Conservation (phyloP, 371 early-diverging fungal genomes). For the Saksenaea vasiformis region DNA sequence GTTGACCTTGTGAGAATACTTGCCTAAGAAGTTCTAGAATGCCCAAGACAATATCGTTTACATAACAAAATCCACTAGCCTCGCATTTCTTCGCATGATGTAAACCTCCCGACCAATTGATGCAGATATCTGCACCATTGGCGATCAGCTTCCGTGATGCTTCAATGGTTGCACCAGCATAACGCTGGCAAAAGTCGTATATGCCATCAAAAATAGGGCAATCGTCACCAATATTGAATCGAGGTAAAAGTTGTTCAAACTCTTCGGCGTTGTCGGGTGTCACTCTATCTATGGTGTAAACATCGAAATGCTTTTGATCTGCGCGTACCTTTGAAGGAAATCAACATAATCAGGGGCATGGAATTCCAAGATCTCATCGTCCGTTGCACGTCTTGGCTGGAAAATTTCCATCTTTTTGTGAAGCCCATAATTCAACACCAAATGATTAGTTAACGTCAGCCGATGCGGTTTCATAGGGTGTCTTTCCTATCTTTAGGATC, state of each 20-base stretch:
- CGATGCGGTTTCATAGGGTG: slow-evolving; percentile 99
- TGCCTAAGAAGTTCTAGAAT: slow-evolving; percentile 85
- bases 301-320: background rate
- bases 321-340: slow-evolving; percentile 83
- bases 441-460: slow-evolving; percentile 86
- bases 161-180: slow-evolving; percentile 87
- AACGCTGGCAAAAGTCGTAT: slow-evolving; percentile 93
- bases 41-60: slow-evolving; percentile 94
- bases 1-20: background rate
- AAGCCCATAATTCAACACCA: slow-evolving; percentile 86
- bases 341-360: slow-evolving; percentile 98
- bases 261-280: slow-evolving; percentile 87
- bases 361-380: slow-evolving; percentile 94
- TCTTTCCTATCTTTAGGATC: slow-evolving; percentile 47
- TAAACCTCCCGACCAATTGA: slow-evolving; percentile 97
- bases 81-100: slow-evolving; percentile 96
- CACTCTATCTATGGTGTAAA: slow-evolving; percentile 51
- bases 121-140: slow-evolving; percentile 79
- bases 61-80: slow-evolving; percentile 95
- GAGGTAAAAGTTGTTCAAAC: slow-evolving; percentile 66
- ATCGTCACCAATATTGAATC: slow-evolving; percentile 94
- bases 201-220: slow-evolving; percentile 98
- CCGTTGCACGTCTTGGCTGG: slow-evolving; percentile 92
- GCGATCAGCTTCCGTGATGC: slow-evolving; percentile 81
- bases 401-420: slow-evolving; percentile 87